Evolutionary conservation across 441 rosid genomes (phyloP).

Genomic region (Euphorbia celastroides): DNA sequence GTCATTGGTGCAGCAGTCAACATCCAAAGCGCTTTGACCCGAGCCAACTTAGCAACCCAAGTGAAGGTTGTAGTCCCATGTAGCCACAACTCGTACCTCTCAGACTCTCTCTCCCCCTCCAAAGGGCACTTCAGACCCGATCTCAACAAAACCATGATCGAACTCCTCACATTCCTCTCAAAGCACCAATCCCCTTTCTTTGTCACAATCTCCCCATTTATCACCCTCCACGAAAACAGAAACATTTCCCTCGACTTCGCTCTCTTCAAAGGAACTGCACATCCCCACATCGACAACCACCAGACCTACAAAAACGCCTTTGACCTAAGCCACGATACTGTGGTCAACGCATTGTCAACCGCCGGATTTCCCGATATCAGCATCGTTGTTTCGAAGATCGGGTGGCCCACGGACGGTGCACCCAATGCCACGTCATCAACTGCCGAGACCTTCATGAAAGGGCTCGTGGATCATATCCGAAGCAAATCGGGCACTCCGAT

Average conservation of each 20-base stretch:
- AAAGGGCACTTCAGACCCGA: constrained; percentile 72
- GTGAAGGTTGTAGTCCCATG: constrained; percentile 85
- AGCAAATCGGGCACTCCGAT: constrained; percentile 55
- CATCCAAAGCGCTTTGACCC: constrained; percentile 63
- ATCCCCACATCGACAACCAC: constrained; percentile 42
- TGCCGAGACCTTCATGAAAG: constrained; percentile 59
- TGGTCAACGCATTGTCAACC: constrained; percentile 52
- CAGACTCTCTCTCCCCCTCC: constrained; percentile 62
- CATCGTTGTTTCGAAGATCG: constrained; percentile 61
- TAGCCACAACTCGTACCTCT: constrained; percentile 54
- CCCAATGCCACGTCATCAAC: constrained; percentile 49
- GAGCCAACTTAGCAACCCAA: constrained; percentile 49
- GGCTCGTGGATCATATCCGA: constrained; percentile 50
- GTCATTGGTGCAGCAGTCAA: constrained; percentile 71
- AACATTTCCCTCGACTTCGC: constrained; percentile 64
- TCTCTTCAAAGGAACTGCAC: constrained; percentile 57
- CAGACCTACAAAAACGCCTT: constrained; percentile 66
- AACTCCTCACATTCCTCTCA: constrained; percentile 63
- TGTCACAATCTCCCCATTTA: constrained; percentile 57
- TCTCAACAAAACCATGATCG: constrained; percentile 72
- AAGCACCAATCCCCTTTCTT: constrained; percentile 70
- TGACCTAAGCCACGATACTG: constrained; percentile 61
- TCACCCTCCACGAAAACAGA: constrained; percentile 50
- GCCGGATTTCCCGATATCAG: constrained; percentile 58
- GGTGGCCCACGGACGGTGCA: constrained; percentile 95